Base-by-base conservation (phyloP, 768 basidiomycete genomes). In the Daedaleopsis nitida region DNA sequence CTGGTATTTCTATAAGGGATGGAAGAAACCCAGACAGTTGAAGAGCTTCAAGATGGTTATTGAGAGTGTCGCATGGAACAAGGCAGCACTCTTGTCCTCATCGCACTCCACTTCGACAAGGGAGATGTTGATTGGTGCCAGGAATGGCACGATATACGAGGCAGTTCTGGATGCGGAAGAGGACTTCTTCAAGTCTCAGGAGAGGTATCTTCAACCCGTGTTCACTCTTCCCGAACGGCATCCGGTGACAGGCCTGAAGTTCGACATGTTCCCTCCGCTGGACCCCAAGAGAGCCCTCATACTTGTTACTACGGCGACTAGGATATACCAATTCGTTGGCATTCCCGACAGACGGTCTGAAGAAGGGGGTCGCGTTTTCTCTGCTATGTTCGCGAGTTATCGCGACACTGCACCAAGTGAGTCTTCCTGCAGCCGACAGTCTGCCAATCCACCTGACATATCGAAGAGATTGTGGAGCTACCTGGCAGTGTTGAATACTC, bases 11-110 rank as follows among this genome's bases (percentile, higher is more conserved):
- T 94, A 86, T 69, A 81, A 83, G 55, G 81, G 83, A 10, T 89
- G 88, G 85, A 91, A 90, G 78, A 92, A 94, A 68, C 89, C 93
- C 0, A 83, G 85, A 47, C 88, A 82, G 47, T 78, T 98, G 55
- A 89, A 92, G 69, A 78, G 80, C 9, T 89, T 95, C 74, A 89
- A 92, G 72, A 87, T 93, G 79, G 81, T 92, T 69, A 89, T 98
- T 65, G 92, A 96, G 73, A 89, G 92, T 63, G 80, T 98, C 43
- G 92, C 92, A 0, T 98, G 96, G 96, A 95, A 94, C 68, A 89
- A 85, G 73, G 70, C 84, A 55, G 81, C 83, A 52, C 70, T 88
- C 49, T 76, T 89, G 42, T 82, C 88, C 9, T 81, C 88, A 0
- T 77, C 86, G 12, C 81, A 88, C 71, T 79, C 86, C 19, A 88